Evolutionary conservation across 805 yeast genomes (phyloP).

Genomic region (Sugiyamaella marilandica): DNA sequence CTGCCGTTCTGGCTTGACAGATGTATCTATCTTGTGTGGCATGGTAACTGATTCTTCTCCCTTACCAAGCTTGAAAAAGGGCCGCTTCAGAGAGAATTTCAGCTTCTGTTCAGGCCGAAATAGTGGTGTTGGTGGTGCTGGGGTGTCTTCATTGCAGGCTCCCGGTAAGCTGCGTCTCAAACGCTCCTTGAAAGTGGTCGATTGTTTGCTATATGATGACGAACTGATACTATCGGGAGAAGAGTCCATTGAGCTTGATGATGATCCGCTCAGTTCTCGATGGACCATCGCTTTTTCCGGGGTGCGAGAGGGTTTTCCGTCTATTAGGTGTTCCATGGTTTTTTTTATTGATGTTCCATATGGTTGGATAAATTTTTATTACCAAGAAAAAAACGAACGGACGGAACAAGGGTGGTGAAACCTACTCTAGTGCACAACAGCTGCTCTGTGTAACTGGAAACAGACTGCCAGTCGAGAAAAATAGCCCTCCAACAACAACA

Average conservation of each 20-base stretch:
- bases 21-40: not conserved
- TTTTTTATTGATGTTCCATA: too few species aligned
- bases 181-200: not conserved
- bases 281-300: not conserved
- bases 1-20: too few species aligned
- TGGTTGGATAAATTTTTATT: too few species aligned
- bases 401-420: too few species aligned
- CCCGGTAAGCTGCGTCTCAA: not conserved
- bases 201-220: not conserved
- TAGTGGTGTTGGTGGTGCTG: not conserved
- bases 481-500: too few species aligned
- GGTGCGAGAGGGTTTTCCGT: not conserved
- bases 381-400: too few species aligned
- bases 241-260: not conserved
- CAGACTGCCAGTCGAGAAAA: too few species aligned
- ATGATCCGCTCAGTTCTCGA: not conserved
- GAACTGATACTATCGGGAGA: not conserved
- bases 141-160: not conserved
- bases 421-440: too few species aligned
- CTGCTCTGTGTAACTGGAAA: too few species aligned
- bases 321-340: too few species aligned
- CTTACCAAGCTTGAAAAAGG: not conserved
- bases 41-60: not conserved
- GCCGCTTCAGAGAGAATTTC: not conserved
- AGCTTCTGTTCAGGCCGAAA: conserved; percentile 1